These are phyloP conservation scores for Setaria viridis DNA, from an alignment of 202 grass and related monocot species.

Conservation along the genomic window DNA sequence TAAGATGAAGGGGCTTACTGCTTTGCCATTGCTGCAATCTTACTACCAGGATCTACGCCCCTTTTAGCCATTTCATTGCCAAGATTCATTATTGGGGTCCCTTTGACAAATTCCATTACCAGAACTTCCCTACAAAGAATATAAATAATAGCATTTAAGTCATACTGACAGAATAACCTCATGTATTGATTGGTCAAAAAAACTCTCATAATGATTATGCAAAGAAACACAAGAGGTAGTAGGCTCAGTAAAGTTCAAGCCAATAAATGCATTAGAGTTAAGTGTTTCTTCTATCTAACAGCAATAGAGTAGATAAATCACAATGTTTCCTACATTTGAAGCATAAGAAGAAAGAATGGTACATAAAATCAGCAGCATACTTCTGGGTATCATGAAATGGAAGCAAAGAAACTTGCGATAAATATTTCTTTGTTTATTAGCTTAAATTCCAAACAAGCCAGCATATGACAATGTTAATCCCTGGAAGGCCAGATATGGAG, in stretches of 20 bases:
- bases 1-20: constrained; percentile 79
- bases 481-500: not conserved
- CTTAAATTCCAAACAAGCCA: constrained; percentile 29
- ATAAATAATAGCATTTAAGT: constrained; percentile 36
- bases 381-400: constrained; percentile 2
- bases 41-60: constrained; percentile 89
- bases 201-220: not conserved
- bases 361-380: constrained; percentile 22
- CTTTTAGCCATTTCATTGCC: constrained; percentile 88
- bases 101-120: constrained; percentile 96
- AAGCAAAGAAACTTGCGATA: constrained; percentile 14
- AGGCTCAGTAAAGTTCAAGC: constrained; percentile 27
- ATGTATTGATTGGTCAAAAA: not conserved
- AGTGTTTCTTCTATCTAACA: constrained; percentile 21
- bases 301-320: not conserved
- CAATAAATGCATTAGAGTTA: not conserved
- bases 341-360: constrained; percentile 19
- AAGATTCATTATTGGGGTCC: constrained; percentile 97
- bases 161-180: not conserved
- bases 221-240: constrained; percentile 37
- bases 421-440: constrained; percentile 25
- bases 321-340: constrained; percentile 24
- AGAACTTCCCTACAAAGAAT: constrained; percentile 69
- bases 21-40: constrained; percentile 85
- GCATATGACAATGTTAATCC: constrained; percentile 3